Conservation (phyloP, 2,329 filamentous ascomycete genomes). For the Fusarium fujikuroi region DNA sequence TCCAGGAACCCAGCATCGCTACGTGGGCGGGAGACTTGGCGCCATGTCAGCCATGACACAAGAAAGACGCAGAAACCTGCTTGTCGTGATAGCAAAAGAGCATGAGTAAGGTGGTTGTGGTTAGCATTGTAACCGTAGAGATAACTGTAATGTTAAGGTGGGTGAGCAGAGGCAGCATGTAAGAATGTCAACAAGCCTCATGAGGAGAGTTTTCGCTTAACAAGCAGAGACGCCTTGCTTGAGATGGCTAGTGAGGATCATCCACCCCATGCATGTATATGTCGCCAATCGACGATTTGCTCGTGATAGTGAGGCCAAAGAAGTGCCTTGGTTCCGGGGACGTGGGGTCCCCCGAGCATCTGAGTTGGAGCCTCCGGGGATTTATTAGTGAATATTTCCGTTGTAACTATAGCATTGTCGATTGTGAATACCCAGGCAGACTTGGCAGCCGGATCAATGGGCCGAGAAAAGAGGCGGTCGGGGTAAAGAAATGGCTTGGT, state of each 20-base stretch:
- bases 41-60: slow-evolving; percentile 31
- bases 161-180: slow-evolving; percentile 9
- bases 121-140: slow-evolving; percentile 30
- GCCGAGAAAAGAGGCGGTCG: slow-evolving; percentile 37
- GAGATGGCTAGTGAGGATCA: slow-evolving; percentile 37
- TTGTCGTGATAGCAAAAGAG: slow-evolving; percentile 23
- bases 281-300: slow-evolving; percentile 44
- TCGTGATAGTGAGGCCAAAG: slow-evolving; percentile 18
- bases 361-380: slow-evolving; percentile 26
- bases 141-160: slow-evolving; percentile 17
- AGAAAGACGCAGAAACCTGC: slow-evolving; percentile 35
- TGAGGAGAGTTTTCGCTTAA: slow-evolving; percentile 25
- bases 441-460: slow-evolving; percentile 42
- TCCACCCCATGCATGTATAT: slow-evolving; percentile 20
- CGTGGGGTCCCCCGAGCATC: slow-evolving; percentile 25
- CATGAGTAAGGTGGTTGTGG: slow-evolving; percentile 11
- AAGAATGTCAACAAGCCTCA: slow-evolving; percentile 24
- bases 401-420: slow-evolving; percentile 23
- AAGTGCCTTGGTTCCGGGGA: slow-evolving; percentile 33
- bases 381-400: slow-evolving; percentile 29
- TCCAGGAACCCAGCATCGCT: slow-evolving; percentile 30
- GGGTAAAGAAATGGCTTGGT: slow-evolving; percentile 11
- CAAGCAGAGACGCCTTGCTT: slow-evolving; percentile 33
- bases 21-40: slow-evolving; percentile 34
- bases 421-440: slow-evolving; percentile 28